Base-by-base conservation (phyloP, 352 stramenopile genomes). In the Pythium guiyangense region DNA sequence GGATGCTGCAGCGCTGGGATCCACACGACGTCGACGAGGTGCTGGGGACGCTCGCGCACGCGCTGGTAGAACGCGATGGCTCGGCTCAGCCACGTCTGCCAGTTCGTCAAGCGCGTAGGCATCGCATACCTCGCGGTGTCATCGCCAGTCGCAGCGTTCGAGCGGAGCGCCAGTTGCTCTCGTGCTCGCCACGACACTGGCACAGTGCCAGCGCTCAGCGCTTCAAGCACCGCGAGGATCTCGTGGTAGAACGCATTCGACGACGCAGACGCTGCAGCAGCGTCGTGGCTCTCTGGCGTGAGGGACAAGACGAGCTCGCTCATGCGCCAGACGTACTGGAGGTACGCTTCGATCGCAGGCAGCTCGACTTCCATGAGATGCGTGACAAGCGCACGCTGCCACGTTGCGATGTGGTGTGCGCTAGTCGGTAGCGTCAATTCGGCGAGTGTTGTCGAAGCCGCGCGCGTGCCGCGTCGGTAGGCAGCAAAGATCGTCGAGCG, bases 291-390 rank as follows among this genome's bases (percentile, higher is more conserved):
- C 18, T 71, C 60, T 0, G 47, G 17, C 14, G 61, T 62, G 1
- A 88, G 50, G 10, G 71, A 63, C n/a, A 70, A 45, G 42, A 88
- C 42, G 6, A 27, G 54, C 42, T 85, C 73, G 12, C 67, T 60
- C 1, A 66, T 60, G 15, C 51, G 64, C 72, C 77, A 84, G 15
- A 84, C 53, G 12, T 70, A 69, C 14, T 54, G 69, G 18, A 84
- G 47, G 46, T 84, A 84, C 2, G 43, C 39, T 26, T 79, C 73
- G 60, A 88, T 77, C 1, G 68, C 70, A n/a, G 73, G 72, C 6
- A 88, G 52, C 31, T 88, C 74, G 6, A 77, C 58, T 22, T 73
- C 54, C 25, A 69, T 56, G 27, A 88, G 56, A 40, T 88, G 72
- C 4, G 63, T 49, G 2, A 65, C 47, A 15, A 72, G 43, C 25